A percentile compares a stretch with the other conserved stretches of the same genome.
Evolutionary conservation across 805 yeast genomes (phyloP).

Genomic region (Zygosaccharomyces bisporus): DNA sequence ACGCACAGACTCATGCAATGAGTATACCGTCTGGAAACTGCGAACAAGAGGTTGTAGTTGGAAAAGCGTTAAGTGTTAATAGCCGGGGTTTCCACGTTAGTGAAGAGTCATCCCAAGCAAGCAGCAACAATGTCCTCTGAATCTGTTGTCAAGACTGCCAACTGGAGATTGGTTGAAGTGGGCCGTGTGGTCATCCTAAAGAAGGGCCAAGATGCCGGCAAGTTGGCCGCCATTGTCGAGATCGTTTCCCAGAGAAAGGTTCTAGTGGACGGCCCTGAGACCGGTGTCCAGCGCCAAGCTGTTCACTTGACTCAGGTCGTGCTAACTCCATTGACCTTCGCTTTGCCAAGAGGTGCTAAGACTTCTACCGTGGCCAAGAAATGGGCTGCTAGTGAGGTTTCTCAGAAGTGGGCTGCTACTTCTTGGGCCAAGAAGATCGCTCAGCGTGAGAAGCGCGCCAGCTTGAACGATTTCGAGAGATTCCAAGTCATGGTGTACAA

Average conservation of each 20-base stretch:
- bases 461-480: conserved; percentile 96
- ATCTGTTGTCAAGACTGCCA: conserved; percentile 86
- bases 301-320: conserved; percentile 80
- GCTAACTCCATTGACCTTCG: conserved; percentile 87
- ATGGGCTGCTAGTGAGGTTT: conserved; percentile 87
- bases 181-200: conserved; percentile 96
- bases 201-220: conserved; percentile 68
- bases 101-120: conserved; percentile 1
- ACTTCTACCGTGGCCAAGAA: conserved; percentile 81
- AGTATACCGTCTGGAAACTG: neutral
- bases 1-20: conserved; percentile 4
- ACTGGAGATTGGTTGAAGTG: conserved; percentile 99
- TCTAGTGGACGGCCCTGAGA: conserved; percentile 93
- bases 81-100: neutral
- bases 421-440: conserved; percentile 99
- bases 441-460: conserved; percentile 88
- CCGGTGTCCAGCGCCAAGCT: conserved; percentile 89
- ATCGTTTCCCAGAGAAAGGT: conserved; percentile 98
- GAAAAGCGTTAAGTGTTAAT: neutral
- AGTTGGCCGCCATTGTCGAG: conserved; percentile 96
- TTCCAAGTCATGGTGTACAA: conserved; percentile 97
- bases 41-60: neutral
- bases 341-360: conserved; percentile 94
- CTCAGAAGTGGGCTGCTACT: conserved; percentile 86
- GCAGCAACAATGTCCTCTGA: conserved; percentile 52